Percentiles rank a stretch among this genome's conserved stretches.
These are phyloP conservation scores for Clathrospora elynae DNA, from an alignment of 2,329 filamentous ascomycete genomes.

Conservation along the genomic window DNA sequence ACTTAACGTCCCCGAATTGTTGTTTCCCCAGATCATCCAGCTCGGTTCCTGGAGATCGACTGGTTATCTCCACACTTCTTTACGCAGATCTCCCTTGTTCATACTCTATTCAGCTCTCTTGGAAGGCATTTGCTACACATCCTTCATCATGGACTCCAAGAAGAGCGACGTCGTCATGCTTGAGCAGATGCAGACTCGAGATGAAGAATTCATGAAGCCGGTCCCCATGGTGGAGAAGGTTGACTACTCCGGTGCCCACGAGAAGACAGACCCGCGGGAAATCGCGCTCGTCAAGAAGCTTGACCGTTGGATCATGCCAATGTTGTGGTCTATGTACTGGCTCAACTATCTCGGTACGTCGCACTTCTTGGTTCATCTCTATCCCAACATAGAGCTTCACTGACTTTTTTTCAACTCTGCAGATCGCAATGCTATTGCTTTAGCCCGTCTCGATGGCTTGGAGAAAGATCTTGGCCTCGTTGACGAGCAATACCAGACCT, in stretches of 20 bases:
- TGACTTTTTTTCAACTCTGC: conserved; percentile 19
- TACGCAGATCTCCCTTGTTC: conserved; percentile 2
- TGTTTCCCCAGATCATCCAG: conserved; percentile 34
- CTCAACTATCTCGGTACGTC: conserved; percentile 14
- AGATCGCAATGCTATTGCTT: conserved; percentile 68
- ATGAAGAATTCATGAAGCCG: conserved; percentile 29
- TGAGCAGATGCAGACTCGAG: conserved; percentile 32
- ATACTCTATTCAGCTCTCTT: background rate
- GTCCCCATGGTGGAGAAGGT: conserved; percentile 32
- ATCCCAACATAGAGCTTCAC: conserved; percentile 41
- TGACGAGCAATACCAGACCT: conserved; percentile 32
- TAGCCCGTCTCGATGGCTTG: conserved; percentile 66
- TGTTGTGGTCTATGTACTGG: conserved; percentile 34
- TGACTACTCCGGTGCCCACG: conserved; percentile 43
- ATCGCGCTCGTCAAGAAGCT: conserved; percentile 44
- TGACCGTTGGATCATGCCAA: conserved; percentile 37
- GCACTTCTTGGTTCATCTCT: conserved; percentile 29
- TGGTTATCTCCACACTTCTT: conserved; percentile 16
- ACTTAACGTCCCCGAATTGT: conserved; percentile 25
- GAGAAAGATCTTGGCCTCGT: conserved; percentile 58
- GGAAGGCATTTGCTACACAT: background rate
- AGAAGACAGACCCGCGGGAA: conserved; percentile 44
- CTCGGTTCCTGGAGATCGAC: conserved; percentile 24
- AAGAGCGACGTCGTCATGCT: conserved; percentile 37
- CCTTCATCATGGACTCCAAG: conserved; percentile 27